phyloP scores from a whole-genome alignment of 768 basidiomycete species.

The Leccinum imitatum region DNA sequence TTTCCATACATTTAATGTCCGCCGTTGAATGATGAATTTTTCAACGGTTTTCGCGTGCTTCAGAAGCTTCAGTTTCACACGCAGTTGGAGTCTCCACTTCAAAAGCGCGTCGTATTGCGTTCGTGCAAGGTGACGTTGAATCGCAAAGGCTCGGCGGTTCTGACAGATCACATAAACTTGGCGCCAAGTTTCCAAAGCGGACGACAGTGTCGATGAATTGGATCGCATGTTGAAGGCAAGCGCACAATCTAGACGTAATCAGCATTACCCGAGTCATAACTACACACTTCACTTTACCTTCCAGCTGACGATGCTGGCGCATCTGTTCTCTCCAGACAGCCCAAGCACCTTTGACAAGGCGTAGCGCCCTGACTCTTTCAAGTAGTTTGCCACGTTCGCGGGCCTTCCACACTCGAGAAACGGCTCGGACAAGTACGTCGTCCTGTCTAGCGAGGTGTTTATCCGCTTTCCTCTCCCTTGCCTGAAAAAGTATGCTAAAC shows the following conservation, averaged over 20 bases:
- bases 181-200: conserved; percentile 47
- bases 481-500: conserved; percentile 39
- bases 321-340: conserved; percentile 50
- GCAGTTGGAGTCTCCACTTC: conserved; percentile 56
- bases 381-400: conserved; percentile 61
- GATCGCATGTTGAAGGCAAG: conserved; percentile 48
- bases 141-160: conserved; percentile 48
- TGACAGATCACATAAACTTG: conserved; percentile 42
- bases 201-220: conserved; percentile 38
- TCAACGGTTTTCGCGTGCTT: conserved; percentile 57
- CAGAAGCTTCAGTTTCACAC: conserved; percentile 45
- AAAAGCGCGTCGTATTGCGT: conserved; percentile 47
- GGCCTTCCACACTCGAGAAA: conserved; percentile 66
- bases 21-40: conserved; percentile 49
- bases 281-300: conserved; percentile 41
- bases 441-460: conserved; percentile 60
- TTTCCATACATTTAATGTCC: conserved; percentile 50
- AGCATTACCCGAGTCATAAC: conserved; percentile 5
- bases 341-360: conserved; percentile 48
- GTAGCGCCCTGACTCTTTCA: conserved; percentile 47
- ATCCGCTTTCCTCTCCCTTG: conserved; percentile 52
- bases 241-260: conserved; percentile 43
- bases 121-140: conserved; percentile 35
- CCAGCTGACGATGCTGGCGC: conserved; percentile 37
- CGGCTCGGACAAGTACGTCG: conserved; percentile 54